Conservation (phyloP, 768 basidiomycete species). For the Kwoniella europaea region DNA sequence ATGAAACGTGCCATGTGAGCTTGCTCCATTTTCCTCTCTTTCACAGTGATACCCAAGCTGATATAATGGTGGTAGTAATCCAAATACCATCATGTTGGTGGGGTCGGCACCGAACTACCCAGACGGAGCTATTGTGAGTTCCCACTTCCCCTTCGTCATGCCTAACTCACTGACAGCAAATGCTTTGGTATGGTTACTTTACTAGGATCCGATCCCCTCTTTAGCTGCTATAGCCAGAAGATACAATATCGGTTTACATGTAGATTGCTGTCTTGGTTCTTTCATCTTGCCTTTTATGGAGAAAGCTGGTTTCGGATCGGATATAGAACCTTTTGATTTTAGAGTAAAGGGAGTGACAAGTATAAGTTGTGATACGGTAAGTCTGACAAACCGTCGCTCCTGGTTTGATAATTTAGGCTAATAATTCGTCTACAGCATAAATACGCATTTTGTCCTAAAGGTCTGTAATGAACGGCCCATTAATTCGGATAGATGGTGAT, state of each 20-base stretch:
- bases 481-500: background rate
- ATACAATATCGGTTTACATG: constrained; percentile 83
- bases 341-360: constrained; percentile 86
- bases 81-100: constrained; percentile 87
- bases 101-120: constrained; percentile 71
- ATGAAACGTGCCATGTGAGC: constrained; percentile 86
- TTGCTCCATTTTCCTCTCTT: constrained; percentile 24
- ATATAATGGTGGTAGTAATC: constrained; percentile 64
- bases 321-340: constrained; percentile 84
- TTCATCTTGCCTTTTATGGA: constrained; percentile 95
- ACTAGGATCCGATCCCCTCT: constrained; percentile 75
- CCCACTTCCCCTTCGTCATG: constrained; percentile 37
- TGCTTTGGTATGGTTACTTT: constrained; percentile 57
- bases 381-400: background rate
- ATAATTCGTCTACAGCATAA: constrained; percentile 55
- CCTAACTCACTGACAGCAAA: background rate
- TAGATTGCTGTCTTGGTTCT: constrained; percentile 91
- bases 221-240: constrained; percentile 75
- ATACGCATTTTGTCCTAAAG: constrained; percentile 96
- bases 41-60: background rate
- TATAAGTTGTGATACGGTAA: constrained; percentile 78
- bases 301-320: constrained; percentile 64
- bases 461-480: constrained; percentile 43
- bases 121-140: constrained; percentile 58
- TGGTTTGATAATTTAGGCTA: constrained; percentile 17